These are phyloP conservation scores for Nothomitra cinnamomea DNA, from an alignment of 2,329 filamentous ascomycete species.

Conservation along the genomic window DNA sequence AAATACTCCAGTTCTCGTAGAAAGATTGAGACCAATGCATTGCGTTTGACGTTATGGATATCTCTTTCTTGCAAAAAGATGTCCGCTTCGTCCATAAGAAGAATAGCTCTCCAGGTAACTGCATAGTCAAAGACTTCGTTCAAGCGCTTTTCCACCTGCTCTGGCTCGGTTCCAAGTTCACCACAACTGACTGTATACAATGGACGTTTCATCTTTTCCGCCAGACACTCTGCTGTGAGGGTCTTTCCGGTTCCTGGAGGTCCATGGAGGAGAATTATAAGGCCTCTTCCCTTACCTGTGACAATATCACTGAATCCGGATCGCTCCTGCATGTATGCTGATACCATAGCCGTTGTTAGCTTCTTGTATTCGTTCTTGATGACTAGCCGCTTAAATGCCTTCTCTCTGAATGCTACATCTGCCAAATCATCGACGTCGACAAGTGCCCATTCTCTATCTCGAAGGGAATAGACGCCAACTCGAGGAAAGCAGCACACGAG, in stretches of 20 bases:
- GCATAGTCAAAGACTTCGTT: constrained; percentile 30
- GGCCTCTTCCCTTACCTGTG: constrained; percentile 33
- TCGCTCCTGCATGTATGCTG: constrained; percentile 69
- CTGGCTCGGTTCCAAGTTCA: constrained; percentile 29
- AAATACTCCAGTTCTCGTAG: constrained; percentile 16
- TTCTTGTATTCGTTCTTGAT: constrained; percentile 45
- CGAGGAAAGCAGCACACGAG: no score
- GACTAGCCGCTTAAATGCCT: constrained; percentile 68
- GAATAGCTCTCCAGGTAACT: constrained; percentile 32
- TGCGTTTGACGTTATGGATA: constrained; percentile 25
- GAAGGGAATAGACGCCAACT: no score
- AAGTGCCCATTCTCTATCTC: no score
- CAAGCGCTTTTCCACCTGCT: constrained; percentile 27
- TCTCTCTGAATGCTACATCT: no score
- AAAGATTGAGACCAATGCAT: constrained; percentile 28
- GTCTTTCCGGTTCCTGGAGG: constrained; percentile 40
- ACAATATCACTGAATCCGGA: constrained; percentile 40
- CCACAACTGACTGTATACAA: constrained; percentile 32
- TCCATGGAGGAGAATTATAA: constrained; percentile 33
- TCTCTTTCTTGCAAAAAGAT: constrained; percentile 25
- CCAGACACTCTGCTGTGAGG: constrained; percentile 31
- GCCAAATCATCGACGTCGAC: no score
- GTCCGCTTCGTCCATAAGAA: constrained; percentile 35
- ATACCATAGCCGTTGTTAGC: constrained; percentile 65
- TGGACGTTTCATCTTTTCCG: constrained; percentile 32